phyloP scores from a whole-genome alignment of 225 moss, liverwort and hornwort genomes.

The Ulota crispa region DNA sequence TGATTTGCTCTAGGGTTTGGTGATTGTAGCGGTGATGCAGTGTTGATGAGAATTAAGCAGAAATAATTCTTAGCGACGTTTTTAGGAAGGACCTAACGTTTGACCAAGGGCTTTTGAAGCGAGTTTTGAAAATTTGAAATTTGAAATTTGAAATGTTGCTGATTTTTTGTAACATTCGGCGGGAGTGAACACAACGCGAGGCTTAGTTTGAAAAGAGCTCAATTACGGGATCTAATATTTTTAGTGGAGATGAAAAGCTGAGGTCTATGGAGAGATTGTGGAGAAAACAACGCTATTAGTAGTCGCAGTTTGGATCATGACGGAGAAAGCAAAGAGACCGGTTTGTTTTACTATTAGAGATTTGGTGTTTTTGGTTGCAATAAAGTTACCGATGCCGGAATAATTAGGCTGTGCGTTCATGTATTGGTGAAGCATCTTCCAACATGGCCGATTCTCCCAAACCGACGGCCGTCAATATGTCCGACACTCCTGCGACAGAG shows the following conservation, averaged over 20 bases:
- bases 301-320: slow-evolving; percentile 8
- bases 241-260: neutral
- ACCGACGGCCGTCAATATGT: slow-evolving; percentile 10
- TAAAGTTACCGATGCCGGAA: neutral
- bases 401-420: slow-evolving; percentile 20
- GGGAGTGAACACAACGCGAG: neutral
- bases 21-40: slow-evolving; percentile 7
- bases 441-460: slow-evolving; percentile 33
- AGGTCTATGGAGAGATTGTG: slow-evolving; percentile 1
- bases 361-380: neutral
- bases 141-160: slow-evolving; percentile 9
- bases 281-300: neutral
- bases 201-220: neutral
- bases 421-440: slow-evolving; percentile 14
- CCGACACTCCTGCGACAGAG: slow-evolving; percentile 17
- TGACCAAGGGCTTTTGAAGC: neutral
- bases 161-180: slow-evolving; percentile 11
- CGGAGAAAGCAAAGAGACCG: neutral
- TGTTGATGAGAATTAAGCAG: neutral
- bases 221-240: neutral
- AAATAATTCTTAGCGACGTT: neutral
- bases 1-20: slow-evolving; percentile 34
- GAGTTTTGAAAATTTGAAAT: slow-evolving; percentile 4
- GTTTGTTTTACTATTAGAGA: neutral
- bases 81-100: neutral